Percentiles rank a stretch among this genome's conserved stretches.
Conservation (phyloP, 108 stramenopile species). For the Fragilariopsis cylindrus region DNA sequence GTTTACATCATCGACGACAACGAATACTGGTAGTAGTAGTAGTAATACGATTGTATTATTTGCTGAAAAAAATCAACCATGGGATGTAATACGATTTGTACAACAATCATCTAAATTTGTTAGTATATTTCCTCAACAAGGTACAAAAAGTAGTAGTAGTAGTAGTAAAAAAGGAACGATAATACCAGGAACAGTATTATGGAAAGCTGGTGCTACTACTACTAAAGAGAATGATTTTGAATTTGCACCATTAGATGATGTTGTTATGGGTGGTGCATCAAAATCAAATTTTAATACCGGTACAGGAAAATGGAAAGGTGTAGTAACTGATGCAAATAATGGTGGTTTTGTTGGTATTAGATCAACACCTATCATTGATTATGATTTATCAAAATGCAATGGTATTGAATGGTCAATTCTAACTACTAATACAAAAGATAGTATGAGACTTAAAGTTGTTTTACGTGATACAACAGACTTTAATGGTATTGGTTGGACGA, state of each 20-base stretch:
- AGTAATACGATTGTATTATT: no score
- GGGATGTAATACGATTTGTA: conserved; percentile 74
- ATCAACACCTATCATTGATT: conserved; percentile 54
- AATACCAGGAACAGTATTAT: conserved; percentile 50
- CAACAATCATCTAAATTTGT: conserved; percentile 77
- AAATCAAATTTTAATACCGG: conserved; percentile 58
- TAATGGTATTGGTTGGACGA: conserved; percentile 84
- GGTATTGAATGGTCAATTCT: conserved; percentile 53
- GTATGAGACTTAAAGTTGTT: conserved; percentile 63
- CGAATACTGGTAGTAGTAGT: no score
- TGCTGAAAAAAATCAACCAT: conserved; percentile 23
- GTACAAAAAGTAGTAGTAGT: conserved; percentile 5
- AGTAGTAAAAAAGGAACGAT: not conserved
- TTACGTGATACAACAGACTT: conserved; percentile 76
- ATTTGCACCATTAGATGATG: conserved; percentile 78
- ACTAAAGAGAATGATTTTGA: conserved; percentile 38
- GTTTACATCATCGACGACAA: no score
- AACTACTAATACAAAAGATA: conserved; percentile 14
- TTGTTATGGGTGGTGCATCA: conserved; percentile 86
- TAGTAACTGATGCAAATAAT: conserved; percentile 79
- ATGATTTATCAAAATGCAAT: conserved; percentile 63
- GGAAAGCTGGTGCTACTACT: conserved; percentile 34
- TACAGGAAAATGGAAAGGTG: conserved; percentile 75
- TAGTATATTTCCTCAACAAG: conserved; percentile 29
- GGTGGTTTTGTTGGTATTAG: conserved; percentile 86